phyloP scores from a whole-genome alignment of 495 filamentous ascomycete genomes.

The Penicillium mononematosum region DNA sequence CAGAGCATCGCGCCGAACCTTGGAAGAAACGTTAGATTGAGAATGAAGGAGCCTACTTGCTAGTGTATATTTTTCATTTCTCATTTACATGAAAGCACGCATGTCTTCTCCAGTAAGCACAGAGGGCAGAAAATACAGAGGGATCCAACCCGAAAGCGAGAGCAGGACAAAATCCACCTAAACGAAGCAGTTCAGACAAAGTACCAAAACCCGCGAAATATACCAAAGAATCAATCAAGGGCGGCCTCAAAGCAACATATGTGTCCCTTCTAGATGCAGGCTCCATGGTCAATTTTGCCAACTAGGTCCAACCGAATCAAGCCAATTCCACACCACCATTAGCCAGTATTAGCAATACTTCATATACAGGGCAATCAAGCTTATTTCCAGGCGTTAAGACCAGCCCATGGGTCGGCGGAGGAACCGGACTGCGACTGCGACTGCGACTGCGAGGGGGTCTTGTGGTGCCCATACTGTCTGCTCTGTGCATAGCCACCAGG shows the following conservation, averaged over 20 bases:
- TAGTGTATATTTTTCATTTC: conserved; percentile 9
- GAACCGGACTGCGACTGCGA: conserved; percentile 29
- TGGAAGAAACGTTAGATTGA: not conserved
- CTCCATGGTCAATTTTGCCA: not conserved
- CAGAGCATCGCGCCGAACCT: not conserved
- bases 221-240: conserved; percentile 1
- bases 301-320: not conserved
- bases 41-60: conserved; percentile 2
- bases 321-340: not conserved
- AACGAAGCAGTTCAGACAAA: conserved; percentile 1
- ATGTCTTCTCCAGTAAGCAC: not conserved
- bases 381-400: conserved; percentile 82
- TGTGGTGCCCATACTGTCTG: conserved; percentile 43
- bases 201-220: not conserved
- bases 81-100: conserved; percentile 10
- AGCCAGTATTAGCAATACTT: not conserved
- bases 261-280: not conserved
- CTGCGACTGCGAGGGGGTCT: conserved; percentile 47
- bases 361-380: not conserved
- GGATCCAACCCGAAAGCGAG: not conserved
- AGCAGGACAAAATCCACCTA: not conserved
- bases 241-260: conserved; percentile 2
- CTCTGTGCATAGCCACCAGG: conserved; percentile 58
- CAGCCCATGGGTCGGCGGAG: conserved; percentile 75
- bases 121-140: not conserved